phyloP scores from a whole-genome alignment of 345 rosid species.

The Corchorus capsularis region DNA sequence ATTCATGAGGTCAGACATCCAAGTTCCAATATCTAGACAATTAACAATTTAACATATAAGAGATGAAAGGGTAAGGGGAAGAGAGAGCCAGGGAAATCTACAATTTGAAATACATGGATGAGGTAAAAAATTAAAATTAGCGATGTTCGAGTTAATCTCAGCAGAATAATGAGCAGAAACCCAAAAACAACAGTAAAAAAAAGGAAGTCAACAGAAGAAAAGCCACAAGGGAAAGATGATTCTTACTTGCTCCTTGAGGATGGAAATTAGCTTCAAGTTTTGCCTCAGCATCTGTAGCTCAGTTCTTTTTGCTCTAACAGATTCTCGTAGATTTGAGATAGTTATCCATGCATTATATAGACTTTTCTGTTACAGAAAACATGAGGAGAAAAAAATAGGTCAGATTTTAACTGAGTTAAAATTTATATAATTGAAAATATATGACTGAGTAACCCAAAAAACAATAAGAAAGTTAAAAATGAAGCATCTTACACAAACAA shows the following conservation, averaged over 20 bases:
- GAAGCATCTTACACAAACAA: background rate
- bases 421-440: background rate
- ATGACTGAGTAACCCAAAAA: constrained; percentile 4
- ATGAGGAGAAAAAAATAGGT: background rate
- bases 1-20: background rate
- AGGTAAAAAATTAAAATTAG: background rate
- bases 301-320: constrained; percentile 61
- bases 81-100: background rate
- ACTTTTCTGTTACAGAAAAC: constrained; percentile 58
- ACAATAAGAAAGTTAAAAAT: constrained; percentile 1
- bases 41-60: background rate
- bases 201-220: constrained; percentile 19
- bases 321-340: constrained; percentile 66
- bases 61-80: background rate
- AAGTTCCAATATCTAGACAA: background rate
- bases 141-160: background rate
- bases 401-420: background rate
- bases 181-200: background rate
- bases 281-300: constrained; percentile 68
- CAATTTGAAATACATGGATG: constrained; percentile 2
- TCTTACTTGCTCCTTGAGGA: constrained; percentile 76
- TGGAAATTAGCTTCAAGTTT: constrained; percentile 58
- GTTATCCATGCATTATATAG: constrained; percentile 55
- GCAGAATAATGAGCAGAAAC: constrained; percentile 1
- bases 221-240: constrained; percentile 10